A percentile compares a stretch with the other conserved stretches of the same genome.
These are phyloP conservation scores for Trichoderma brevicompactum DNA, from an alignment of 2,329 filamentous ascomycete genomes.

Conservation along the genomic window DNA sequence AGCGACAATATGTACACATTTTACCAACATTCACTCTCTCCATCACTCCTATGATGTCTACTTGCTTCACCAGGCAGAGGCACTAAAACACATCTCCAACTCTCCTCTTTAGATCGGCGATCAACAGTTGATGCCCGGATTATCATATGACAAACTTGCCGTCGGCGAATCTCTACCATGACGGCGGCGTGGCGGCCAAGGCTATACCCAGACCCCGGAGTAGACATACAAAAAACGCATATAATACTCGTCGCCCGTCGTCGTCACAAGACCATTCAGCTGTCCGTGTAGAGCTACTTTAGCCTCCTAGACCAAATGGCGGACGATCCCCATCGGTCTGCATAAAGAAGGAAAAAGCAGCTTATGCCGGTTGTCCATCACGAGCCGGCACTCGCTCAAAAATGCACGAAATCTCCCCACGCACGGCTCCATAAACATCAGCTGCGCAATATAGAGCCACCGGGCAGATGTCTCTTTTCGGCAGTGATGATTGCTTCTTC, in stretches of 20 bases:
- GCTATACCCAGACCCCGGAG: constrained; percentile 22
- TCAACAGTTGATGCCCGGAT: not conserved
- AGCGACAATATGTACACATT: no score
- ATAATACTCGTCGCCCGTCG: not conserved
- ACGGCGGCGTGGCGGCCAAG: not conserved
- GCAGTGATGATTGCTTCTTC: not conserved
- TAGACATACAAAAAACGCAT: constrained; percentile 9
- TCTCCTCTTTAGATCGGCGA: not conserved
- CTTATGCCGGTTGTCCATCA: constrained; percentile 13
- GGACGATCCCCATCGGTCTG: constrained; percentile 13
- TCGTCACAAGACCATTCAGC: constrained; percentile 13
- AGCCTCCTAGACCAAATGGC: constrained; percentile 1
- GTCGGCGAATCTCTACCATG: constrained; percentile 3
- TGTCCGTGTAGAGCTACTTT: not conserved
- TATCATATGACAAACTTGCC: not conserved
- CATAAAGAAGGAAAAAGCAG: not conserved
- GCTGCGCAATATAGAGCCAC: constrained; percentile 5
- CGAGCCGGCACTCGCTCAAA: constrained; percentile 21
- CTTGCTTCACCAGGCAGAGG: no score
- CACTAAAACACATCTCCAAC: not conserved
- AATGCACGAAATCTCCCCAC: constrained; percentile 22
- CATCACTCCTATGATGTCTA: no score
- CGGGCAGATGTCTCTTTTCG: not conserved
- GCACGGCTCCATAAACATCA: not conserved
- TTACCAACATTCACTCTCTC: no score